phyloP scores from a whole-genome alignment of 306 rosid genomes.

The Sindora glabra region DNA sequence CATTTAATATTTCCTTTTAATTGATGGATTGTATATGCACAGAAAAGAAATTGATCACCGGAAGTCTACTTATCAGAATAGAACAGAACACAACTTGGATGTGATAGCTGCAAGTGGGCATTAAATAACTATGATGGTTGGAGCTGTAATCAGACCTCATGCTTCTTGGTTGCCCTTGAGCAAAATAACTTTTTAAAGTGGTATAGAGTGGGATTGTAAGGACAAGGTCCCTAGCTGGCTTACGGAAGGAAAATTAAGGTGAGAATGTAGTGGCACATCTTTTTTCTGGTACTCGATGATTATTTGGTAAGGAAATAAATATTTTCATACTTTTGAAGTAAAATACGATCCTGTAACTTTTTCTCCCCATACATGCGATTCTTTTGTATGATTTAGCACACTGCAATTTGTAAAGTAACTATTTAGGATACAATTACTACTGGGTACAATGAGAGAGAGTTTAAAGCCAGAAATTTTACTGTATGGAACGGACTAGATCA shows the following conservation, averaged over 20 bases:
- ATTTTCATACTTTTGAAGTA: constrained; percentile 7
- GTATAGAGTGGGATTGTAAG: too few species aligned
- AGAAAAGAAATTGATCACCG: constrained; percentile 54
- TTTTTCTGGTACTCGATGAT: constrained; percentile 24
- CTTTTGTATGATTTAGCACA: constrained; percentile 29
- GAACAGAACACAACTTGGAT: constrained; percentile 34
- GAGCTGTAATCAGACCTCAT: not conserved
- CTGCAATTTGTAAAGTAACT: constrained; percentile 27
- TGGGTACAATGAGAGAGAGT: constrained; percentile 10
- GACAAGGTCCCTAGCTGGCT: constrained; percentile 10
- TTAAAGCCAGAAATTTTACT: not conserved
- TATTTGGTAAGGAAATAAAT: constrained; percentile 19
- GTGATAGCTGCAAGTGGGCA: constrained; percentile 39
- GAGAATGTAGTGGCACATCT: constrained; percentile 7
- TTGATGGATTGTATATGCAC: constrained; percentile 22
- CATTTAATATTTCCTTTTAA: too few species aligned
- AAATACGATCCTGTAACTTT: not conserved
- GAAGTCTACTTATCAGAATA: constrained; percentile 36
- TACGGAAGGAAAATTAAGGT: constrained; percentile 2
- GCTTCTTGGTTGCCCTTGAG: constrained; percentile 3
- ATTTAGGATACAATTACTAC: constrained; percentile 5
- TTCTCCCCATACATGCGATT: constrained; percentile 8
- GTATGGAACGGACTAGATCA: not conserved
- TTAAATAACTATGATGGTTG: constrained; percentile 19
- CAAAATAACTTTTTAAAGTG: constrained; percentile 17